Percentiles rank a stretch among this genome's conserved stretches.
These are phyloP conservation scores for Tolypocladium amazonense DNA, from an alignment of 2,329 filamentous ascomycete genomes.

Conservation along the genomic window DNA sequence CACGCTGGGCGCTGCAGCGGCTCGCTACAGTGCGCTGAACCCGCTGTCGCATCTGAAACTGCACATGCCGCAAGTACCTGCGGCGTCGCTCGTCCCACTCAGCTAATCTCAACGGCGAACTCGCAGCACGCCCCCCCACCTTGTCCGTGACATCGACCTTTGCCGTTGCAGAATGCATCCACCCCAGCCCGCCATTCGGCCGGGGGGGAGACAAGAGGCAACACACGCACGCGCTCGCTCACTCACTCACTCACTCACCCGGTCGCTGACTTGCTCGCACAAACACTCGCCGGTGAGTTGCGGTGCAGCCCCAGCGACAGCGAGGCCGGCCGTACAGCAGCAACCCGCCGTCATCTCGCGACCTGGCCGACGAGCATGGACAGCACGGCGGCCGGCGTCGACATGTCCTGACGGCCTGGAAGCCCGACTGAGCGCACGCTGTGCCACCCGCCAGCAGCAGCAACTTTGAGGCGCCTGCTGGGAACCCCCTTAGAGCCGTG, in stretches of 20 bases:
- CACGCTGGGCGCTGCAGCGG: background rate
- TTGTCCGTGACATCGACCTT: background rate
- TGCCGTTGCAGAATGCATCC: constrained; percentile 1
- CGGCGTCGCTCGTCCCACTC: background rate
- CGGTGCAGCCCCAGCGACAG: background rate
- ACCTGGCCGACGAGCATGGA: constrained; percentile 1
- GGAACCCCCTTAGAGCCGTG: background rate
- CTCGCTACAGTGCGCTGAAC: background rate
- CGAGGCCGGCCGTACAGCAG: background rate
- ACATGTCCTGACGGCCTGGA: constrained; percentile 1
- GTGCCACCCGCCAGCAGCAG: background rate
- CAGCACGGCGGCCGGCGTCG: background rate
- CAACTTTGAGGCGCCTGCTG: background rate
- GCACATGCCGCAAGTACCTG: background rate
- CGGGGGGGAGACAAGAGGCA: constrained; percentile 1
- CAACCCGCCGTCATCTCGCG: background rate
- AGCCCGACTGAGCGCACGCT: background rate
- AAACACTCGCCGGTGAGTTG: background rate
- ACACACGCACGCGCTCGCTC: background rate
- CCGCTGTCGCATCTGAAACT: background rate
- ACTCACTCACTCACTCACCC: background rate
- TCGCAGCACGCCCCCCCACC: background rate
- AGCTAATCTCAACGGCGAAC: background rate
- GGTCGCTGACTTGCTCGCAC: constrained; percentile 1
- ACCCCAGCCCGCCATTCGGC: background rate